phyloP scores from a whole-genome alignment of 495 filamentous ascomycete genomes.

The Oleoguttula mirabilis region DNA sequence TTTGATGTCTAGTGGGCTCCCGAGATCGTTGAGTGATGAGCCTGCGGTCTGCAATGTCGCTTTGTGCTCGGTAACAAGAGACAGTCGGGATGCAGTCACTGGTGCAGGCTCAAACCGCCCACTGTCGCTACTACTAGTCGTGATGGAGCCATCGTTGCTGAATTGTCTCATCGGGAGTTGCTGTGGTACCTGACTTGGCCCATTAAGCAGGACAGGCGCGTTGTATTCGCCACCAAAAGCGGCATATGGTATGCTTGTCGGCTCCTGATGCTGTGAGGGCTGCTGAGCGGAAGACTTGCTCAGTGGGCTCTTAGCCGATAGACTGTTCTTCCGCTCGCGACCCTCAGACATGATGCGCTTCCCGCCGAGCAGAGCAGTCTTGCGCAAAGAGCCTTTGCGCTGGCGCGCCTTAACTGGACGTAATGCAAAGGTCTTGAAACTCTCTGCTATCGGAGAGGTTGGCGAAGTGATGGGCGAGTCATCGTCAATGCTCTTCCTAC shows the following conservation, averaged over 20 bases:
- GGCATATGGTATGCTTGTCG: too few relatives aligned
- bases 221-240: too few relatives aligned
- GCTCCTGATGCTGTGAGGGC: too few relatives aligned
- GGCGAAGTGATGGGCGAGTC: constrained; percentile 9
- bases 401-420: constrained; percentile 55
- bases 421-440: constrained; percentile 29
- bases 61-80: constrained; percentile 15
- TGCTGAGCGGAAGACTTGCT: neutral
- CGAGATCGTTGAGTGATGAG: constrained; percentile 7
- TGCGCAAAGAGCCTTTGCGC: constrained; percentile 42
- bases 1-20: constrained; percentile 35
- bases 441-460: constrained; percentile 9
- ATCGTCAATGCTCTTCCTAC: constrained; percentile 20
- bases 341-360: constrained; percentile 10
- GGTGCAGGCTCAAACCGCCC: constrained; percentile 17
- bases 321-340: constrained; percentile 11
- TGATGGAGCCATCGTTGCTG: constrained; percentile 26
- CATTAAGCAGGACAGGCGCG: too few relatives aligned
- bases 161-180: constrained; percentile 14
- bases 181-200: neutral
- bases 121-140: constrained; percentile 22
- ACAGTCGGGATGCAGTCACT: constrained; percentile 9
- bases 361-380: constrained; percentile 28
- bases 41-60: neutral
- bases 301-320: constrained; percentile 7